These are phyloP conservation scores for Odontarrhena argentea DNA, from an alignment of 345 rosid genomes.

Conservation along the genomic window DNA sequence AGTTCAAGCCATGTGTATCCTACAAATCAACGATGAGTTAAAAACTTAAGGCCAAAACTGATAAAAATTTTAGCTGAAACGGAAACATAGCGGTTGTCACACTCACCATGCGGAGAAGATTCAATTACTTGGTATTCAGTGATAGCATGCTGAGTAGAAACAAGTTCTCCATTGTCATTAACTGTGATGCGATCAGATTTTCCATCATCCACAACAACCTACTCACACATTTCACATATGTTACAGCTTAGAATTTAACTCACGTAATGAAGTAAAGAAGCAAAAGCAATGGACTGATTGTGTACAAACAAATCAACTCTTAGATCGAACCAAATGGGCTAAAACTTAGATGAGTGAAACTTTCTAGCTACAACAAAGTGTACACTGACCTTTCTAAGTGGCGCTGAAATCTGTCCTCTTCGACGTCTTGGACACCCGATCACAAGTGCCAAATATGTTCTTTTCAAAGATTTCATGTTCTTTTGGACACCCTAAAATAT, in stretches of 20 bases:
- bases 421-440: conserved; percentile 69
- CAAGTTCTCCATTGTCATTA: conserved; percentile 45
- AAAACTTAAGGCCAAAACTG: not conserved
- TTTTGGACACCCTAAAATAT: conserved; percentile 50
- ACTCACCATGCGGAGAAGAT: conserved; percentile 68
- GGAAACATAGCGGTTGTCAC: not conserved
- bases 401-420: conserved; percentile 72
- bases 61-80: not conserved
- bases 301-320: conserved; percentile 1
- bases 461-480: conserved; percentile 56
- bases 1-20: conserved; percentile 92
- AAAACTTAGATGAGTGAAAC: conserved; percentile 7
- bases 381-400: conserved; percentile 71
- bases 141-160: conserved; percentile 74
- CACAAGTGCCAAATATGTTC: conserved; percentile 85
- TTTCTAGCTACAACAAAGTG: not conserved
- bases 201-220: conserved; percentile 87
- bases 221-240: conserved; percentile 21
- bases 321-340: not conserved
- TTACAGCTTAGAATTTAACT: conserved; percentile 9
- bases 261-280: not conserved
- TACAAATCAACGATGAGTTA: conserved; percentile 39
- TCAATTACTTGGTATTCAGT: conserved; percentile 78
- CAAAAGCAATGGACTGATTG: conserved; percentile 1
- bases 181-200: conserved; percentile 89